Base-by-base conservation (phyloP, 148 eudicot species). In the Arctostaphylos glauca region DNA sequence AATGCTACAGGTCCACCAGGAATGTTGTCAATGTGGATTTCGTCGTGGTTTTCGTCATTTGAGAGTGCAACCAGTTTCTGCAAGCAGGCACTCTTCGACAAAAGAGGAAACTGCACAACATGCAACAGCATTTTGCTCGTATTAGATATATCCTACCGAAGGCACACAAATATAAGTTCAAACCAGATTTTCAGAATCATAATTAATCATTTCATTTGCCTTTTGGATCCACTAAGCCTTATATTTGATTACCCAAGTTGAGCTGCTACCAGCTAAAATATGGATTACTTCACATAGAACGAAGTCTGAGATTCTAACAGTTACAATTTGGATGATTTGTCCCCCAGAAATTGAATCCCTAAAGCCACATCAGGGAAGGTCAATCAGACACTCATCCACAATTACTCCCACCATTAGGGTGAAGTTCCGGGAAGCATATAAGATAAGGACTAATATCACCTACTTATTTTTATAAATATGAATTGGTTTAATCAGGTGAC, bases 1-100 rank as follows among this genome's bases (percentile, higher is more conserved):
- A 96, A 96, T 59, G 98, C 91, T 25, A 92, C 75, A 14, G 95
- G 93, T 76, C 98, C 98, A 25, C 98, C 98, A 1, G 98, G 98
- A 38, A 95, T 90, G 68, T 94, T 95, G 66, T 91, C 73, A 47
- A 95, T 89, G 84, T 79, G 50, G 80, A 95, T 84, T 80, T 95
- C 96, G 25, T 93, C 94, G 38, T 67, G 86, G 80, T 77, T 91
- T 62, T 88, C 96, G 19, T 88, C 91, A 59, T 74, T 88, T 67
- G 98, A 73, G 50, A 70, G 74, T 25, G 96, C 88, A 55, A 94
- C 90, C 56, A 92, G 83, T 82, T 92, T 94, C 85, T 95, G 98
- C 84, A 95, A 84, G 55, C 90, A 91, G 23, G 92, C 92, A 85
- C 98, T 92, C 86, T 92, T 95, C 59, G 98, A 95, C 81, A 95